Evolutionary conservation across 2,329 filamentous ascomycete genomes (phyloP).

Genomic region (Gnomoniopsis sp.): DNA sequence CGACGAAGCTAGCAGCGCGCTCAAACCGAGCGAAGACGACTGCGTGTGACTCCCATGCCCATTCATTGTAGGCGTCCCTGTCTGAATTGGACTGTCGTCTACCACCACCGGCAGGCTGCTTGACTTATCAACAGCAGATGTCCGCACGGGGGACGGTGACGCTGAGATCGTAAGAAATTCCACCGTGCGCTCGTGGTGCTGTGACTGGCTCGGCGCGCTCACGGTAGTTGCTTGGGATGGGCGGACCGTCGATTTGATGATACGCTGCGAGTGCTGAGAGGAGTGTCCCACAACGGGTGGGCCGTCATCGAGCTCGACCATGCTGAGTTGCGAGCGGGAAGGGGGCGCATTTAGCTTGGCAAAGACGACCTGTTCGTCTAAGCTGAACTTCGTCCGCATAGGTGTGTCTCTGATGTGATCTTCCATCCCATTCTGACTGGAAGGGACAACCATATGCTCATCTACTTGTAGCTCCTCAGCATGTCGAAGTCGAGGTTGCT

Average conservation of each 20-base stretch:
- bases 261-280: neutral
- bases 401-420: neutral
- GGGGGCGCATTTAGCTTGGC: slow-evolving; percentile 7
- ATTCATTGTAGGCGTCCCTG: slow-evolving; percentile 7
- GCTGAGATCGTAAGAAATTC: neutral
- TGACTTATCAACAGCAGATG: neutral
- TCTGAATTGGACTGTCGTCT: slow-evolving; percentile 21
- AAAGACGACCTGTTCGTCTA: neutral
- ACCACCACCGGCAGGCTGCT: slow-evolving; percentile 17
- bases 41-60: neutral
- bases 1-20: slow-evolving; percentile 37
- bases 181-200: neutral
- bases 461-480: neutral
- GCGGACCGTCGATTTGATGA: slow-evolving; percentile 23
- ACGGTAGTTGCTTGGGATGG: slow-evolving; percentile 43
- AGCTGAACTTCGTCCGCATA: neutral
- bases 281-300: neutral
- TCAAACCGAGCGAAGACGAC: slow-evolving; percentile 21
- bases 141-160: neutral
- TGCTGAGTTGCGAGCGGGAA: slow-evolving; percentile 1
- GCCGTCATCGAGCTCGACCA: slow-evolving; percentile 5
- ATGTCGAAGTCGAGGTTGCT: neutral
- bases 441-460: neutral
- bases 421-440: slow-evolving; percentile 1
- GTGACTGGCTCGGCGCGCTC: slow-evolving; percentile 30